Evolutionary conservation across 2,329 filamentous ascomycete genomes (phyloP), one percentile per base, ranked within the genome.

Genomic region (Fusarium siculi): DNA sequence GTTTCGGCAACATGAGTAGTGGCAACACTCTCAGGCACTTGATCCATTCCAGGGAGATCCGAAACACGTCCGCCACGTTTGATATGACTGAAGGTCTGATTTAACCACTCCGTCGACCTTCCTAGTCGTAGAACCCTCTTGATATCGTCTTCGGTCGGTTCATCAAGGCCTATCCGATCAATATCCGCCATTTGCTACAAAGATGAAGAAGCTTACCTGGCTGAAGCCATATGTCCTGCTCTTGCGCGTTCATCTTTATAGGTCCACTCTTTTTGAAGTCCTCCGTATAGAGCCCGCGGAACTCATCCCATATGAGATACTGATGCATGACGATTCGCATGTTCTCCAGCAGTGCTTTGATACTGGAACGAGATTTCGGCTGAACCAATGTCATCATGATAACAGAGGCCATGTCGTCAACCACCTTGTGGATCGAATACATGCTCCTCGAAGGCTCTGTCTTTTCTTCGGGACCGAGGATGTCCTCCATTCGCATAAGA

Each of bases 151-250:
- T 53, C 34, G 5, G 34, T 28, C 18, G 50, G 50, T 2, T 53
- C 50, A 2, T 28, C 50, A 18, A 53, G 50, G 2, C 50, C 50
- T 53, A 9, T 8, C 3, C 11, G 6, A 25, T 52, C 6, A 52
- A 3, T 9, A 2, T 4, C 12, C 2, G 11, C 15, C 2, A 19
- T 30, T 16, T 16, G 7, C 14, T 18, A 8, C 2, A 6, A 18
- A 12, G 6, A 9, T n/a, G 0, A n/a, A 18, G 19, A 30, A 6
- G 1, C 47, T 25, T 36, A 52, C 47, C 18, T 28, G 50, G 50
- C 23, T 53, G 50, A 8, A 53, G 50, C 50, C 50, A 53, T 28
- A 53, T 53, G 10, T 53, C 50, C 18, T 53, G 50, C 1, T 53
- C 50, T 25, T 53, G 50, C 0, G 34, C 14, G 18, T 53, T 53